Evolutionary conservation across 2,329 filamentous ascomycete genomes (phyloP).

Genomic region (Trichoderma citrinoviride): DNA sequence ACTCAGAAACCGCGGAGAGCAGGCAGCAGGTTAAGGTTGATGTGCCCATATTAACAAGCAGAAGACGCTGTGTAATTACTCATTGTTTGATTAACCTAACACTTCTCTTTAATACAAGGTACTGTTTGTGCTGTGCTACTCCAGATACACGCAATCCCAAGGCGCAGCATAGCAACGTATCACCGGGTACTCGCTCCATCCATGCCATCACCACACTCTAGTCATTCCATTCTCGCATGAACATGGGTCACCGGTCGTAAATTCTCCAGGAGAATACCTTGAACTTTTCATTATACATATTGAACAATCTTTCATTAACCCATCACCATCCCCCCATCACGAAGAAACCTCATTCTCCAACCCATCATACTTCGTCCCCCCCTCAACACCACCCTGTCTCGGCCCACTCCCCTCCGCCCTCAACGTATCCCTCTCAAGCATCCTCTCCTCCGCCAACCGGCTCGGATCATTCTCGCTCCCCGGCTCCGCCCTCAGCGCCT

Average conservation of each 20-base stretch:
- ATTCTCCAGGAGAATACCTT: too few relatives aligned
- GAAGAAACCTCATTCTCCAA: constrained; percentile 32
- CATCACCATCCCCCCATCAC: constrained; percentile 22
- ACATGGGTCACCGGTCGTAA: too few relatives aligned
- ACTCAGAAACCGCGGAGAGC: background rate
- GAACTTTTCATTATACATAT: too few relatives aligned
- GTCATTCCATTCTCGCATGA: too few relatives aligned
- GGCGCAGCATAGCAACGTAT: background rate
- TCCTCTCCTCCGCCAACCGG: constrained; percentile 44
- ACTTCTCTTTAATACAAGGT: too few relatives aligned
- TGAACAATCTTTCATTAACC: background rate
- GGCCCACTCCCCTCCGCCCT: constrained; percentile 29
- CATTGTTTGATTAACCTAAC: background rate
- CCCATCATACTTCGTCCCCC: constrained; percentile 33
- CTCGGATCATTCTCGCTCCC: constrained; percentile 50
- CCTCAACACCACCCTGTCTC: constrained; percentile 29
- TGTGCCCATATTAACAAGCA: background rate
- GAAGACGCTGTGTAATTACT: too few relatives aligned
- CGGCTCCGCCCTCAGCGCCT: constrained; percentile 42
- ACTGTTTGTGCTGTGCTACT: too few relatives aligned
- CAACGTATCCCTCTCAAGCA: constrained; percentile 32
- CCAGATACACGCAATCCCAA: background rate
- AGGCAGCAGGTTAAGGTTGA: constrained; percentile 22
- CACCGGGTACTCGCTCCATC: background rate
- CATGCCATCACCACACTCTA: too few relatives aligned